A percentile compares a stretch with the other conserved stretches of the same genome.
Conservation (phyloP, 495 filamentous ascomycete genomes). For the Pseudoneurospora amorphoporcata region DNA sequence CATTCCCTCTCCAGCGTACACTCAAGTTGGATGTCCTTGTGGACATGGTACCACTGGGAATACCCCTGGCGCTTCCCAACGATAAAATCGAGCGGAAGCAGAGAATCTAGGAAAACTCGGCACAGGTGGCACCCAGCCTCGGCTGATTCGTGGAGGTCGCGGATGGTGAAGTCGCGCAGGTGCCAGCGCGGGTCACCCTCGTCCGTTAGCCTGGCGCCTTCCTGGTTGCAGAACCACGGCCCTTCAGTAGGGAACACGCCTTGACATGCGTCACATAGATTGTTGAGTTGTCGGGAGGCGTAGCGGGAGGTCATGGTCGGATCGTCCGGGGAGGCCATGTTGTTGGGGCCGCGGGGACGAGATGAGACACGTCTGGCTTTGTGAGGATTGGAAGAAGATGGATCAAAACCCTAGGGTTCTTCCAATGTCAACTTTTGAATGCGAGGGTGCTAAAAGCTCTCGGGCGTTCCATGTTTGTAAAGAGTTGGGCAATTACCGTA, state of each 20-base stretch:
- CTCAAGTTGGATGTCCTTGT: neutral
- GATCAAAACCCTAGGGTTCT: neutral
- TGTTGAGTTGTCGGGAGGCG: neutral
- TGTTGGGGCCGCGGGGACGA: too few relatives aligned
- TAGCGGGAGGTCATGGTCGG: neutral
- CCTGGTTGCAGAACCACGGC: neutral
- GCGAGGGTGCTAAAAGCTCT: neutral
- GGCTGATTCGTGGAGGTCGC: neutral
- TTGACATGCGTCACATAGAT: neutral
- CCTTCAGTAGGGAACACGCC: neutral
- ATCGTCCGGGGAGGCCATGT: neutral
- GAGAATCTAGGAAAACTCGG: neutral
- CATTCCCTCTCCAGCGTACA: too few relatives aligned
- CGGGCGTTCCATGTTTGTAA: neutral
- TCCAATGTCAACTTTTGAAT: neutral
- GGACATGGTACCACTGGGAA: neutral
- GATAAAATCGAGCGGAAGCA: neutral
- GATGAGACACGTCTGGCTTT: neutral
- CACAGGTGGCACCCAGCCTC: neutral
- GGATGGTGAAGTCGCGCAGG: neutral
- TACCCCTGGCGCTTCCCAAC: neutral
- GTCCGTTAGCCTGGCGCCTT: neutral
- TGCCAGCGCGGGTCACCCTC: too few relatives aligned
- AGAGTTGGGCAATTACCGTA: neutral
- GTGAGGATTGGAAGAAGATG: neutral